Conservation (phyloP, 1,284 basidiomycete species). For the Pyrrhoderma lamaoense region DNA sequence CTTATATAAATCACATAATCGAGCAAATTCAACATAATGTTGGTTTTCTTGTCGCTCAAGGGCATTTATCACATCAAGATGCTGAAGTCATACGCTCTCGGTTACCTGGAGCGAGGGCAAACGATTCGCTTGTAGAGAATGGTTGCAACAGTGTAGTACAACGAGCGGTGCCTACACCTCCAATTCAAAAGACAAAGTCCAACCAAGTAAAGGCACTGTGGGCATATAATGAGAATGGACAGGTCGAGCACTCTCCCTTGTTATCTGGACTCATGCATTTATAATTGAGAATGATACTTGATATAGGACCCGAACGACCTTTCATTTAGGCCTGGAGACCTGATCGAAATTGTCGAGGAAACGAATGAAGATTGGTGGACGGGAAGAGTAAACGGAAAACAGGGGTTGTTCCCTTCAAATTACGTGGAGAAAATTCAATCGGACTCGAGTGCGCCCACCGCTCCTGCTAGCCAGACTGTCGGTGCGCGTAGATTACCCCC, state of each 20-base stretch:
- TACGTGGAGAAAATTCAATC: slow-evolving; percentile 45
- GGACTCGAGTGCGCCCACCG: slow-evolving; percentile 17
- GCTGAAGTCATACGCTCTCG: slow-evolving; percentile 45
- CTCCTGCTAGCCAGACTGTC: too few species aligned
- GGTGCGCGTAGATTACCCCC: slow-evolving; percentile 17
- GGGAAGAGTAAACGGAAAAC: slow-evolving; percentile 45
- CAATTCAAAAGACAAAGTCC: slow-evolving; percentile 29
- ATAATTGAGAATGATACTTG: neutral
- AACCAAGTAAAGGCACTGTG: slow-evolving; percentile 47
- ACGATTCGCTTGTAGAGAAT: slow-evolving; percentile 4
- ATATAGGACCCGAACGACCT: slow-evolving; percentile 52
- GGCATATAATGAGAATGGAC: slow-evolving; percentile 61
- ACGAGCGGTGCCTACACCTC: slow-evolving; percentile 22
- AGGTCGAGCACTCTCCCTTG: too few species aligned
- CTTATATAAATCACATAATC: slow-evolving; percentile 43
- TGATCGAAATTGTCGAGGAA: slow-evolving; percentile 52
- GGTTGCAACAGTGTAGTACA: slow-evolving; percentile 16
- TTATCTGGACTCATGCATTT: neutral
- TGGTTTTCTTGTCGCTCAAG: slow-evolving; percentile 52
- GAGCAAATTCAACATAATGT: slow-evolving; percentile 58
- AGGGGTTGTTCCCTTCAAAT: slow-evolving; percentile 60
- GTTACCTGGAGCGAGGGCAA: slow-evolving; percentile 28
- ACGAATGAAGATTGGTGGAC: slow-evolving; percentile 64
- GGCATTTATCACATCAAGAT: slow-evolving; percentile 46
- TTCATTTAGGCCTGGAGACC: slow-evolving; percentile 48